A percentile compares a stretch with the other conserved stretches of the same genome.
These are phyloP conservation scores for Podila verticillata DNA, from an alignment of 192 early-diverging fungal genomes.

Conservation along the genomic window DNA sequence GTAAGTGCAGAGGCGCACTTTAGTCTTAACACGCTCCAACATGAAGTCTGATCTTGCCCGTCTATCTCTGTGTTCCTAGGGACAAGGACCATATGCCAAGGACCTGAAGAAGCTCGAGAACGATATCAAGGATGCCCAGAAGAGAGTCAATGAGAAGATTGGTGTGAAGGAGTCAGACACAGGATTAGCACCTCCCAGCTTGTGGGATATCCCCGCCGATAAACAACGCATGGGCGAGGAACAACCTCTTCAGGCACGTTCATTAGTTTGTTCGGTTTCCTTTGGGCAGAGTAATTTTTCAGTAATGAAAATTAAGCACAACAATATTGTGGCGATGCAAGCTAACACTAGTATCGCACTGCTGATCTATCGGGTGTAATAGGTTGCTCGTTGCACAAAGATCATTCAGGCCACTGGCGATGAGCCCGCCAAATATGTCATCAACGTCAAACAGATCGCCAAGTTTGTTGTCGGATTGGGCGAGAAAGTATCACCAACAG, in stretches of 20 bases:
- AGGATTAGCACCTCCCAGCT: slow-evolving; percentile 95
- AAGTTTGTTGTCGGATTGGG: slow-evolving; percentile 99
- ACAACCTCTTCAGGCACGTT: slow-evolving; percentile 84
- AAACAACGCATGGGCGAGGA: slow-evolving; percentile 98
- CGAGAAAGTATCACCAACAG: slow-evolving; percentile 96
- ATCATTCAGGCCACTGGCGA: slow-evolving; percentile 94
- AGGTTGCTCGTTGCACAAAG: slow-evolving; percentile 98
- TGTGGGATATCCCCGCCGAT: slow-evolving; percentile 99
- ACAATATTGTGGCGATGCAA: no score
- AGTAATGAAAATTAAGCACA: no score
- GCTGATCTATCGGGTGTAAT: slow-evolving; percentile 1
- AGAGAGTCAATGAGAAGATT: slow-evolving; percentile 99
- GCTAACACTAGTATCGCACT: no score
- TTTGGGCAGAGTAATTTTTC: no score
- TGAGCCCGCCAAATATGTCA: slow-evolving; percentile 96
- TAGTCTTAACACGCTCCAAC: not conserved
- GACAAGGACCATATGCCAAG: slow-evolving; percentile 96
- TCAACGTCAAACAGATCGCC: slow-evolving; percentile 98
- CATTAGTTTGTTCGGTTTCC: not conserved
- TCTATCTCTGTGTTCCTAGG: slow-evolving; percentile 58
- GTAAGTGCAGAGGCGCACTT: slow-evolving; percentile 47
- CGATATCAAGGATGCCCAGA: slow-evolving; percentile 97
- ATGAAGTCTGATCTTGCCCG: not conserved
- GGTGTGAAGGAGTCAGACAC: slow-evolving; percentile 99
- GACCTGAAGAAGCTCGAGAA: slow-evolving; percentile 94